Base-by-base conservation (phyloP, 2,329 filamentous ascomycete genomes). In the Cadophora malorum region DNA sequence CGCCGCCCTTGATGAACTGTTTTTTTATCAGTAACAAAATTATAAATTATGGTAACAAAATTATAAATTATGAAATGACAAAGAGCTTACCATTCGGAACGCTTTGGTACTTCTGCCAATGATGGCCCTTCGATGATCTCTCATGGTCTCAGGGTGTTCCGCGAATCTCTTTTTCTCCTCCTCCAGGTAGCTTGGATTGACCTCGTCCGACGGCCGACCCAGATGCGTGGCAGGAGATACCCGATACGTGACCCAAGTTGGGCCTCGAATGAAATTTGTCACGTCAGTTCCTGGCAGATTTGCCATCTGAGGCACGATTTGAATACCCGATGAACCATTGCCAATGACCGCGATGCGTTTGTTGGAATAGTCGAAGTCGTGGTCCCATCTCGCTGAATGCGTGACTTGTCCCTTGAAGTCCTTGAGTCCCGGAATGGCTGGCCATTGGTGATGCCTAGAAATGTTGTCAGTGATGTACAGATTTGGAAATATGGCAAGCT, bases 231-330 rank as follows among this genome's bases (percentile, higher is more conserved):
- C 35, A 88, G 84, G 0, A 78, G 77, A 0, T 67, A 53, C 74
- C 64, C 67, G 74, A 67, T 66, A 64, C 0, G 71, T 70, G 10
- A 88, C 75, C 85, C 85, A 89, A 71, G 87, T 87, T 0, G 86
- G 83, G 0, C 84, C 84, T 31, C 86, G 79, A 73, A 88, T 84
- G 74, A 84, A 87, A n/a, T 88, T 77, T 0, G 83, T 84, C 25
- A 88, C 75, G n/a, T 83, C 79, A 1, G 81, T 79, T 6, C 83
- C 83, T 5, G 81, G 78, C 62, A 83, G n/a, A 19, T 52, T 21
- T 70, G 85, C 80, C 35, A 79, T 71, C 28, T 74, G 69, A 6
- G 77, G 75, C 7, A 79, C 69, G 47, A 79, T 78, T 47, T 79
- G 77, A 19, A 78, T 73, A 1, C 70, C 80, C 16, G 78, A 77